Percentiles rank a stretch among this genome's conserved stretches.
phyloP scores from a whole-genome alignment of 2,329 filamentous ascomycete genomes.

The Orbilia quercus region DNA sequence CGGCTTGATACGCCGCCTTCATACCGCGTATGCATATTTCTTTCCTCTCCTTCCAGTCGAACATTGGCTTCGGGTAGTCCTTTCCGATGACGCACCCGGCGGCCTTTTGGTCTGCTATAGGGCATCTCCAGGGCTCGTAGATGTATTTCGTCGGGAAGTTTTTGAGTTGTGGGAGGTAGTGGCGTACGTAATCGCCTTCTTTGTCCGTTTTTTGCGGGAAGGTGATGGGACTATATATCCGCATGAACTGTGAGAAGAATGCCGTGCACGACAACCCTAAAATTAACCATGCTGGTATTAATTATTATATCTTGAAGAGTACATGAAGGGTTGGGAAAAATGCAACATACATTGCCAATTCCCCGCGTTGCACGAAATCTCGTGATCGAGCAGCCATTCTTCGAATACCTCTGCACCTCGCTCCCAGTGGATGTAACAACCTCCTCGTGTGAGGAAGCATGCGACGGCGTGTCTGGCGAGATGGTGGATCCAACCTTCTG shows the following conservation, averaged over 20 bases:
- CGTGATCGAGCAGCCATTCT: conserved; percentile 79
- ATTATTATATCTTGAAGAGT: not conserved
- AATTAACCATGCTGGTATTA: too few relatives aligned
- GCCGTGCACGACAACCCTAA: conserved; percentile 76
- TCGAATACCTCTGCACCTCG: conserved; percentile 82
- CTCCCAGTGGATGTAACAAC: conserved; percentile 83
- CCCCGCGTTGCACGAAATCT: conserved; percentile 77
- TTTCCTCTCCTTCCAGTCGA: conserved; percentile 75
- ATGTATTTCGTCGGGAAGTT: conserved; percentile 75
- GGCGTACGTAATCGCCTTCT: conserved; percentile 72
- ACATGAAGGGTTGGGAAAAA: conserved; percentile 54
- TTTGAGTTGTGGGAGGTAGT: conserved; percentile 75
- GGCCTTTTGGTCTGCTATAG: conserved; percentile 74
- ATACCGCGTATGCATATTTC: conserved; percentile 74
- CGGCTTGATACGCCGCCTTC: conserved; percentile 76
- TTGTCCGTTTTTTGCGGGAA: conserved; percentile 83
- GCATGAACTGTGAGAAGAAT: conserved; percentile 78
- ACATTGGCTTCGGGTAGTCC: conserved; percentile 80
- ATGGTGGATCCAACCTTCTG: conserved; percentile 84
- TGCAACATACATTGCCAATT: conserved; percentile 74
- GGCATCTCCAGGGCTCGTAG: conserved; percentile 82
- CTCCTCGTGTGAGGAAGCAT: conserved; percentile 82
- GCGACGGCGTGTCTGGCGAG: conserved; percentile 80
- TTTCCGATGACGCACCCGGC: conserved; percentile 73
- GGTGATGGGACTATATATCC: conserved; percentile 76